These are phyloP conservation scores for Excoecaria agallocha DNA, from an alignment of 345 rosid genomes.

Conservation along the genomic window DNA sequence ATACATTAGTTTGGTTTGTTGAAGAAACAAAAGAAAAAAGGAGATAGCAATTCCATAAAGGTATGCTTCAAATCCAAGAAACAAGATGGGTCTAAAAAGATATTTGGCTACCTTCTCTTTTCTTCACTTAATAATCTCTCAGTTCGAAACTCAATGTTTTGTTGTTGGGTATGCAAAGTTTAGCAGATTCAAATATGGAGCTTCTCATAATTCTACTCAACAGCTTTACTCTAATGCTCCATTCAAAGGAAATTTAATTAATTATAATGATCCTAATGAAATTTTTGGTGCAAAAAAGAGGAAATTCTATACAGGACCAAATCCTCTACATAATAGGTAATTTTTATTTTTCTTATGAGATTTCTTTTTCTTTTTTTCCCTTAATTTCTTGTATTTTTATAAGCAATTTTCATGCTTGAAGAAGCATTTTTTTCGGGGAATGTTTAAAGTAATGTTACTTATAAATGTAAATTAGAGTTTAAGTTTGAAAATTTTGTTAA, in stretches of 20 bases:
- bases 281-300: constrained; percentile 35
- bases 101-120: constrained; percentile 18
- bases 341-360: neutral
- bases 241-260: constrained; percentile 8
- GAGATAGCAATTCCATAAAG: too few species aligned
- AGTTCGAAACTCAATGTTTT: constrained; percentile 22
- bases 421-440: too few species aligned
- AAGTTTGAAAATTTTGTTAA: constrained; percentile 20
- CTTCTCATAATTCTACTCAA: constrained; percentile 11
- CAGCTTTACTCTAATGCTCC: neutral
- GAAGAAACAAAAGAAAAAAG: too few species aligned
- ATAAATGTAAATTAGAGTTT: constrained; percentile 31
- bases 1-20: too few species aligned
- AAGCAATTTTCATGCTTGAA: constrained; percentile 18
- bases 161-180: constrained; percentile 21
- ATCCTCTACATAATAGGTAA: constrained; percentile 50
- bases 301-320: constrained; percentile 45
- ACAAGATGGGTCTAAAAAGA: constrained; percentile 23
- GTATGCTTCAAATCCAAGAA: neutral
- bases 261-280: constrained; percentile 16
- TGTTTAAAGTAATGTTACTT: constrained; percentile 11
- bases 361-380: neutral
- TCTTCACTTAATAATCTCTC: constrained; percentile 23
- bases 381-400: too few species aligned
- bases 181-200: constrained; percentile 14